Base-by-base conservation (phyloP, 2,329 filamentous ascomycete genomes). In the Aspergillus vadensis region DNA sequence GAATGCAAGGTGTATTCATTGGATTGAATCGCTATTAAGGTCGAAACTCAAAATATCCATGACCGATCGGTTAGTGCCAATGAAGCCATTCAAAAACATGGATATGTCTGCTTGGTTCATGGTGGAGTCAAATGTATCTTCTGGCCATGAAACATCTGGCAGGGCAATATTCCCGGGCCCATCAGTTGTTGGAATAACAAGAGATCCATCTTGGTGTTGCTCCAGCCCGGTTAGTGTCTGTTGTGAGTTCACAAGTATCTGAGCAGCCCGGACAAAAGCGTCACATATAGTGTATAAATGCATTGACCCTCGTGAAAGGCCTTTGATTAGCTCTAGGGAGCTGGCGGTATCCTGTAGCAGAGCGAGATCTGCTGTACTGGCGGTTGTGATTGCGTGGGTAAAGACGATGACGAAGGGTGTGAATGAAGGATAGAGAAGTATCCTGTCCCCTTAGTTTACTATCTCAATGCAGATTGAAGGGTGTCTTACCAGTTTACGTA, bases 351-450 rank as follows among this genome's bases (percentile, higher is more conserved):
- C 69, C 51, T 71, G 65, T 4, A 71, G 57, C 0, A 71, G 63
- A 30, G 59, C 30, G 8, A 71, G 49, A 47, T 70, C 68, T 14
- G 63, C 36, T 8, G 57, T 44, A 48, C 54, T 68, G 2, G 69
- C 61, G 4, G 68, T 70, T 7, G 69, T 66, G 30, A 72, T 69
- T 1, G 70, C 70, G 54, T 72, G 70, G 5, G 68, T 69, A 55
- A 72, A 72, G 25, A 72, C 66, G 39, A 72, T 68, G 14, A 71
- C 61, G 17, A 71, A 69, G 0, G 70, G 70, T 2, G 70, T 67
- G 27, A 70, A 72, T 2, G 70, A 71, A 0, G 68, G 64, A 32
- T 72, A 72, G 0, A 72, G 50, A 7, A 72, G 43, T 15, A 69
- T 69, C 59, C 67, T 67, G 38, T 56, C 47, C 1, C 10, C 15